These are phyloP conservation scores for Mortierella sp. DNA, from an alignment of 371 early-diverging fungal genomes.

Conservation along the genomic window DNA sequence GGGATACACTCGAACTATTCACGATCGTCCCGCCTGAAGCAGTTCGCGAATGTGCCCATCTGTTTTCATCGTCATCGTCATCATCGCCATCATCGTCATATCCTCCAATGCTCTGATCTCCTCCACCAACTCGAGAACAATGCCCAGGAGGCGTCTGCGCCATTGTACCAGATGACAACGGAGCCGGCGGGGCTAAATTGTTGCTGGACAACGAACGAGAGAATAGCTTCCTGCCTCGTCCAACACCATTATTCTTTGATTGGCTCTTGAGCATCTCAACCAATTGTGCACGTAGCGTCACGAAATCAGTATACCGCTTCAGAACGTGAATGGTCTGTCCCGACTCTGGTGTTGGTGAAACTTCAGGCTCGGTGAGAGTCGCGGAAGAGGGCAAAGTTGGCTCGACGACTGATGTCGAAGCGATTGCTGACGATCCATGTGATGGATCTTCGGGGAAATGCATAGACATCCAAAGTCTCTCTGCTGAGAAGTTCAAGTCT, in stretches of 20 bases:
- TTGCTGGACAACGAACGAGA: slow-evolving; percentile 9
- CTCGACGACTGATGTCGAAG: not conserved
- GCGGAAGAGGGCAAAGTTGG: not conserved
- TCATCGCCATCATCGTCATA: slow-evolving; percentile 20
- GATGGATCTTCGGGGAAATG: slow-evolving; percentile 1
- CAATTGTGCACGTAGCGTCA: slow-evolving; percentile 33
- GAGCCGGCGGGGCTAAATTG: not conserved
- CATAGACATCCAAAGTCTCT: slow-evolving; percentile 24
- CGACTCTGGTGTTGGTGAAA: not conserved
- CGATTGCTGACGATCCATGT: not conserved
- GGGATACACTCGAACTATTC: not conserved
- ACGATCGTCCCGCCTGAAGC: not conserved
- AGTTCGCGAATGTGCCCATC: slow-evolving; percentile 11
- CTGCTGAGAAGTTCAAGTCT: slow-evolving; percentile 27
- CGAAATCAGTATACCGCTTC: slow-evolving; percentile 54
- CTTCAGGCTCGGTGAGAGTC: not conserved
- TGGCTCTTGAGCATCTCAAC: slow-evolving; percentile 26
- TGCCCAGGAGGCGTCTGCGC: no score
- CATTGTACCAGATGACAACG: not conserved
- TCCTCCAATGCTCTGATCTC: not conserved
- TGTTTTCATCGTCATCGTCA: slow-evolving; percentile 8
- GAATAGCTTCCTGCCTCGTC: slow-evolving; percentile 1
- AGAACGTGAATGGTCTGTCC: slow-evolving; percentile 30
- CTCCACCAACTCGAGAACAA: not conserved
- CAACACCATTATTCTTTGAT: not conserved